Conservation (phyloP, 495 filamentous ascomycete species). For the Immersiella caudata region DNA sequence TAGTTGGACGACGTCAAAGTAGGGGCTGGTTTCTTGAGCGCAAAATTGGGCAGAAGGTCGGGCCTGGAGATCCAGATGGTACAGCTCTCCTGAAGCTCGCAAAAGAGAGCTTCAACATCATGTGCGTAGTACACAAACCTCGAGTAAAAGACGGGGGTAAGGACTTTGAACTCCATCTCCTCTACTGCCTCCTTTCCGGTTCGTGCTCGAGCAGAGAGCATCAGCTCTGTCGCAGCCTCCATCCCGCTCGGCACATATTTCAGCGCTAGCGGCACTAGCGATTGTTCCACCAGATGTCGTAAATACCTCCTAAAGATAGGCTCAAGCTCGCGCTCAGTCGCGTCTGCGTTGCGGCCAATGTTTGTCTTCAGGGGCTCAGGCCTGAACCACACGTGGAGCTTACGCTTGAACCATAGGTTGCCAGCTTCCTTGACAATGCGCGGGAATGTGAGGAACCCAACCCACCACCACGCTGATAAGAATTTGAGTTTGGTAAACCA, state of each 20-base stretch:
- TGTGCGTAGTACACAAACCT: conserved; percentile 57
- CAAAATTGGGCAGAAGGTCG: conserved; percentile 46
- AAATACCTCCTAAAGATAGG: conserved; percentile 56
- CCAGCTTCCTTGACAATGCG: conserved; percentile 61
- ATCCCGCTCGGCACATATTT: conserved; percentile 56
- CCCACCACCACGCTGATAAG: conserved; percentile 62
- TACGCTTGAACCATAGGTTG: conserved; percentile 54
- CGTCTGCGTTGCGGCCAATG: conserved; percentile 52
- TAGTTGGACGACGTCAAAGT: conserved; percentile 31
- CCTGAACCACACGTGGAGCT: conserved; percentile 59
- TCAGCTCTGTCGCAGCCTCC: conserved; percentile 35
- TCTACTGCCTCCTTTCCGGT: conserved; percentile 20
- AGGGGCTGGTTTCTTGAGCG: conserved; percentile 38
- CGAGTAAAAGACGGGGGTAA: conserved; percentile 64
- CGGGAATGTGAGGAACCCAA: conserved; percentile 63
- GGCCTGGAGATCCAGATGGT: conserved; percentile 56
- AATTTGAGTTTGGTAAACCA: conserved; percentile 49
- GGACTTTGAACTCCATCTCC: conserved; percentile 52
- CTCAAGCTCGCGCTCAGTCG: conserved; percentile 53
- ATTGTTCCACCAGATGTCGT: conserved; percentile 46
- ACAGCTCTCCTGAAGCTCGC: conserved; percentile 52
- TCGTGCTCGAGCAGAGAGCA: conserved; percentile 36
- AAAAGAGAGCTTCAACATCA: conserved; percentile 53
- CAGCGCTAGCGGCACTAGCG: conserved; percentile 44
- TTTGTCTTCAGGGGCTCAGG: conserved; percentile 58